These are phyloP conservation scores for Drosera capensis DNA, from an alignment of 148 eudicot species.

Conservation along the genomic window DNA sequence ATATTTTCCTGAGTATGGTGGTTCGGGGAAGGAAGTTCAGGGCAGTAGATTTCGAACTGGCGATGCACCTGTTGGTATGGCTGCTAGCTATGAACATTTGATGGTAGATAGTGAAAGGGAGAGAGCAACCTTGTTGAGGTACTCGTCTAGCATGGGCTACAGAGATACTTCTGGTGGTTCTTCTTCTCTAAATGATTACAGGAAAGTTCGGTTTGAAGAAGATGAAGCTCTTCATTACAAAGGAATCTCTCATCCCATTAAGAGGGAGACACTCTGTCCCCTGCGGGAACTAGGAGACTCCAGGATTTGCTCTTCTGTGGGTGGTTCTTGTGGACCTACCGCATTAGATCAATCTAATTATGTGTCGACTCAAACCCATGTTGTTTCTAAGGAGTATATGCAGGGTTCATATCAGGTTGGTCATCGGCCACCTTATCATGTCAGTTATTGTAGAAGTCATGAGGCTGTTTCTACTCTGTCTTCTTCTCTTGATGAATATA, in stretches of 20 bases:
- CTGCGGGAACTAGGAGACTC: neutral
- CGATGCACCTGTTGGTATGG: too few relatives aligned
- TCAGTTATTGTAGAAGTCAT: neutral
- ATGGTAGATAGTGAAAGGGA: too few relatives aligned
- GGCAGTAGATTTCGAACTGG: too few relatives aligned
- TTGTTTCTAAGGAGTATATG: neutral
- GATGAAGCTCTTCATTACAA: neutral
- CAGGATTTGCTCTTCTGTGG: neutral
- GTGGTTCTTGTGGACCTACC: neutral
- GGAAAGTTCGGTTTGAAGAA: neutral
- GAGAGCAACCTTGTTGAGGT: too few relatives aligned
- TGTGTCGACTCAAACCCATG: neutral
- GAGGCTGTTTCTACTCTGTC: neutral
- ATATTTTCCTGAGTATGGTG: too few relatives aligned
- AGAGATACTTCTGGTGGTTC: neutral
- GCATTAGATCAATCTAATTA: neutral
- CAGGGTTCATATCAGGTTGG: neutral
- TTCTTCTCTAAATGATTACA: too few relatives aligned
- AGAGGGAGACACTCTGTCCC: neutral
- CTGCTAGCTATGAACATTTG: too few relatives aligned
- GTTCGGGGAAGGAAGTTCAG: too few relatives aligned
- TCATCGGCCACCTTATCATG: neutral
- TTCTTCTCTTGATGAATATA: neutral
- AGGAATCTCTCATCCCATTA: neutral
- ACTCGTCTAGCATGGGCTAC: too few relatives aligned